Conservation (phyloP, 129 eudicot genomes). For the Arctium lappa region DNA sequence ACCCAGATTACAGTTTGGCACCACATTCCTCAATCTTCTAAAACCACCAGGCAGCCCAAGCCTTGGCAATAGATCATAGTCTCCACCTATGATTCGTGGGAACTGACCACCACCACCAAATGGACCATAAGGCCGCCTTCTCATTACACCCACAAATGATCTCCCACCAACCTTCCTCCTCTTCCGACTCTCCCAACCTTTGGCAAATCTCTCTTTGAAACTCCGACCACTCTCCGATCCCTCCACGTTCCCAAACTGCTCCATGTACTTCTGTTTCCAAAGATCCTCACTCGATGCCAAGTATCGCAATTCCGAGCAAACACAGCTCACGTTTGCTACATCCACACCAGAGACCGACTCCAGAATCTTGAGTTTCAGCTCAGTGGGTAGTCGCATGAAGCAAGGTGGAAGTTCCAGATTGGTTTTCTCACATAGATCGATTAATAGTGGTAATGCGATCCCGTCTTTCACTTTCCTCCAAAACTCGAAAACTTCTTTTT, state of each 20-base stretch:
- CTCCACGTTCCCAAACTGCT: constrained; percentile 45
- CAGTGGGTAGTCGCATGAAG: constrained; percentile 63
- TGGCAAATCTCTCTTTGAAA: constrained; percentile 55
- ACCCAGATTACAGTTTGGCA: constrained; percentile 45
- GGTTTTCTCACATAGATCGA: constrained; percentile 61
- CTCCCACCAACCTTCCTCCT: constrained; percentile 24
- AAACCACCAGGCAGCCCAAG: constrained; percentile 16
- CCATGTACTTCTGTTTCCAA: constrained; percentile 55
- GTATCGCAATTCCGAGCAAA: constrained; percentile 56
- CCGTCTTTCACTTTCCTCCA: constrained; percentile 67
- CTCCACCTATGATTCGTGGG: constrained; percentile 50
- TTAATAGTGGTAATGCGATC: constrained; percentile 55
- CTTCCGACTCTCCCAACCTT: constrained; percentile 38
- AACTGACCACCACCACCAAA: constrained; percentile 1
- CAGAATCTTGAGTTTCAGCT: constrained; percentile 61
- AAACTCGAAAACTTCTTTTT: constrained; percentile 55
- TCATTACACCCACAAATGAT: constrained; percentile 10
- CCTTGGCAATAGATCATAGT: constrained; percentile 32
- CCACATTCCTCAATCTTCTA: constrained; percentile 18
- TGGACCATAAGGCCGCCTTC: constrained; percentile 31
- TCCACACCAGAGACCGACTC: constrained; percentile 51
- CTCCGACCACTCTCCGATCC: constrained; percentile 20
- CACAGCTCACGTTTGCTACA: constrained; percentile 55
- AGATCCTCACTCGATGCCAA: constrained; percentile 52
- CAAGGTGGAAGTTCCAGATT: constrained; percentile 61